phyloP scores from a whole-genome alignment of 176 grass and related monocot genomes.

The Ananas comosus region DNA sequence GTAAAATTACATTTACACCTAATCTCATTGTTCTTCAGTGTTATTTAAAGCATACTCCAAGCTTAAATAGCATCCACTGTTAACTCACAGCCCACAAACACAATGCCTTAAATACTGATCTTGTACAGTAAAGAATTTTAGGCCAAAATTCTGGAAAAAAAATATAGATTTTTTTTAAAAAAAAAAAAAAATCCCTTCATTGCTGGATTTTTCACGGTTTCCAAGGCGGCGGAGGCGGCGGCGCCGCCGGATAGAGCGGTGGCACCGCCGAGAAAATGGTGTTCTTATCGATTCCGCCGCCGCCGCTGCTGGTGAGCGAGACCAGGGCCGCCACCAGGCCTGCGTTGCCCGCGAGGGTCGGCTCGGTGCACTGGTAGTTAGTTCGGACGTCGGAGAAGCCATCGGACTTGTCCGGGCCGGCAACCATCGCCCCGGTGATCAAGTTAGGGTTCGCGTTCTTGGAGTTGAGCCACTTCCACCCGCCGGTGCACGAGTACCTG shows the following conservation, averaged over 20 bases:
- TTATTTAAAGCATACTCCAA: background rate
- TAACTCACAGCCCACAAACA: background rate
- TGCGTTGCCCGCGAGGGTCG: constrained; percentile 75
- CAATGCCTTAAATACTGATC: background rate
- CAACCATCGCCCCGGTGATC: constrained; percentile 75
- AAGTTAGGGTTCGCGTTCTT: constrained; percentile 67
- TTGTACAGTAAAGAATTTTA: constrained; percentile 6
- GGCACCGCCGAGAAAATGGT: constrained; percentile 95
- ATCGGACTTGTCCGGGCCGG: constrained; percentile 69
- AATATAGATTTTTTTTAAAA: too few species aligned
- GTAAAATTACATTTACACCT: background rate
- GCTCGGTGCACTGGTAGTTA: constrained; percentile 64
- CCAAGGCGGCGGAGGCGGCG: constrained; percentile 72
- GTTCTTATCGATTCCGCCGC: constrained; percentile 69
- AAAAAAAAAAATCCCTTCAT: background rate
- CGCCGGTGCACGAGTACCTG: constrained; percentile 80
- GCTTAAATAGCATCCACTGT: background rate
- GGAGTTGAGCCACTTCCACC: constrained; percentile 53
- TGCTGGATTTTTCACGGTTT: constrained; percentile 41
- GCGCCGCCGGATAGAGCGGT: constrained; percentile 53
- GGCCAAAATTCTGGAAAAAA: constrained; percentile 7
- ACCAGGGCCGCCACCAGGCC: constrained; percentile 74
- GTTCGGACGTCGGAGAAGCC: constrained; percentile 45
- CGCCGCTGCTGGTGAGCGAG: constrained; percentile 52
- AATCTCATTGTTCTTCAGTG: background rate